Evolutionary conservation across 805 yeast genomes (phyloP), one percentile per base, ranked within the genome.

Genomic region (Huiozyma naganishii): DNA sequence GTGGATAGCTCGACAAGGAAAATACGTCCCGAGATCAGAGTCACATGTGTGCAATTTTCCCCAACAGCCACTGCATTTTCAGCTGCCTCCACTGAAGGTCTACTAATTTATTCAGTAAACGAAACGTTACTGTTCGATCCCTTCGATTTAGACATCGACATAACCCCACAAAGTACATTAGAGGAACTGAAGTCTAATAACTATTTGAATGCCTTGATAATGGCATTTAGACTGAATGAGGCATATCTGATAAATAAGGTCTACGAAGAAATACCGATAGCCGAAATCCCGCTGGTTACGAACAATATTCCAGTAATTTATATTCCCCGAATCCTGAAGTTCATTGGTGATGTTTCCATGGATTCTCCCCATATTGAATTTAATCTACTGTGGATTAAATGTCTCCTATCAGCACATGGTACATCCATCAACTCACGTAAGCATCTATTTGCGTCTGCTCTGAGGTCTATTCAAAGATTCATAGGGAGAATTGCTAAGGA

Each of bases 211-310:
- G 90, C 97, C 0, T 64, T 90, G 45, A 84, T 89, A 10, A 88
- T 92, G 97, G 77, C 97, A 0, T 88, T 92, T 73, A 73, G 98
- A 62, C 72, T 92, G 47, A 92, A 92, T 58, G 98, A 92, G 58
- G 66, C 64, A 8, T 76, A 80, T 53, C 66, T 92, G 43, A 77
- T 89, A 27, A 80, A 80, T 48, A 71, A 71, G 47, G 83, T 85
- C 0, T 85, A 79, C 59, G 95, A 87, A 59, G 54, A 73, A 5
- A 71, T 89, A 7, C 90, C 92, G 1, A 57, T 74, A n/a, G 66
- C 68, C 3, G 95, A 88, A 56, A 76, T 90, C 34, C 68, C 72
- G 32, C 62, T 92, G 41, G 74, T 89, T 7, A 68, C 81, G 6
- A 61, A 70, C n/a, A 83, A 76, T 41, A 56, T 90, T 13, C 98